These are phyloP conservation scores for Sporothrix curviconia DNA, from an alignment of 2,329 filamentous ascomycete genomes.

Conservation along the genomic window DNA sequence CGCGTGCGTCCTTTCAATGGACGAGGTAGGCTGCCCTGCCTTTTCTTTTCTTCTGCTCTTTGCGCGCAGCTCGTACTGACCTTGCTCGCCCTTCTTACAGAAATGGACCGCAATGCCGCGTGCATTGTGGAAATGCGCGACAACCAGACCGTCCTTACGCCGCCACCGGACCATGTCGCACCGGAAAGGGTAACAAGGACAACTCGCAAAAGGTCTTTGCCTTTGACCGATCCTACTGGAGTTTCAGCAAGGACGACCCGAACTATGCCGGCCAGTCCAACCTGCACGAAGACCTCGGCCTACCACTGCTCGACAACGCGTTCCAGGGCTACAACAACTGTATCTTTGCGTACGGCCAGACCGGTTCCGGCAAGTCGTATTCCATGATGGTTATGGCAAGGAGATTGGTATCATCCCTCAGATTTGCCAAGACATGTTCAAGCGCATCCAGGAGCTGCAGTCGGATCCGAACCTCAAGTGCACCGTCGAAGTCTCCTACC, in stretches of 20 bases:
- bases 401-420: constrained; percentile 85
- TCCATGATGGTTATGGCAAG: constrained; percentile 78
- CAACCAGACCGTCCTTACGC: constrained; percentile 77
- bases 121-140: constrained; percentile 97
- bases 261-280: constrained; percentile 92
- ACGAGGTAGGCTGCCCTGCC: constrained; percentile 56
- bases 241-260: constrained; percentile 67
- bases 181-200: constrained; percentile 61
- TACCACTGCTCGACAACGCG: constrained; percentile 98
- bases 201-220: constrained; percentile 72
- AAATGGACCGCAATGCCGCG: constrained; percentile 86
- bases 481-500: constrained; percentile 95
- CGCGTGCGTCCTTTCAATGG: constrained; percentile 91
- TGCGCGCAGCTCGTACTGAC: background rate
- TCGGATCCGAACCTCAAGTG: constrained; percentile 89
- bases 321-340: constrained; percentile 99
- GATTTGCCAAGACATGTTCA: constrained; percentile 92
- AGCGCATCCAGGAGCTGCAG: constrained; percentile 72
- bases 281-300: constrained; percentile 87
- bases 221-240: constrained; percentile 99
- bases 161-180: constrained; percentile 57
- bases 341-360: constrained; percentile 98
- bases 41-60: background rate
- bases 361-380: constrained; percentile 96
- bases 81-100: constrained; percentile 39